Percentiles rank a stretch among this genome's conserved stretches.
Conservation (phyloP, 2,329 filamentous ascomycete species). For the Cytospora piceicola region DNA sequence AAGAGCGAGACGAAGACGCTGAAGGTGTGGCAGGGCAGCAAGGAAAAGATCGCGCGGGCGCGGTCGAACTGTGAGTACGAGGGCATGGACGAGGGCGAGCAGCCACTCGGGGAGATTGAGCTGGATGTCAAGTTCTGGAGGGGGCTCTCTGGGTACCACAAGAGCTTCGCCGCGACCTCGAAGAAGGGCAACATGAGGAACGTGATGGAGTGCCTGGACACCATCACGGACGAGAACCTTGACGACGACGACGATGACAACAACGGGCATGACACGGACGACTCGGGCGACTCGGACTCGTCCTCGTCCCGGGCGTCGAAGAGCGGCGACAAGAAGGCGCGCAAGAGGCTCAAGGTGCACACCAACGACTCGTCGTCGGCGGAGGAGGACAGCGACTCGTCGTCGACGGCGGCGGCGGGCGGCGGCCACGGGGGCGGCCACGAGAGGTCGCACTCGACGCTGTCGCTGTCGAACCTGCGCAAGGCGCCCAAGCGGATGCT, state of each 20-base stretch:
- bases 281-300: conserved; percentile 33
- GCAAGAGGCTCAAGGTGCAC: conserved; percentile 29
- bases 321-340: conserved; percentile 26
- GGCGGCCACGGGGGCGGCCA: conserved; percentile 42
- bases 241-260: conserved; percentile 34
- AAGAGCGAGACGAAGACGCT: conserved; percentile 62
- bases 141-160: conserved; percentile 64
- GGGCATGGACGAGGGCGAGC: conserved; percentile 57
- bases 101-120: conserved; percentile 60
- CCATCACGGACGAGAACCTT: conserved; percentile 60
- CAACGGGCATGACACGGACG: conserved; percentile 11
- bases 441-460: conserved; percentile 22
- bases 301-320: conserved; percentile 20
- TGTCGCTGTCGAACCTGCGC: conserved; percentile 36
- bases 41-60: conserved; percentile 48
- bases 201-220: conserved; percentile 68
- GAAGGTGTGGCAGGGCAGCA: conserved; percentile 68
- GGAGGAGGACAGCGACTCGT: conserved; percentile 34
- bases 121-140: conserved; percentile 63
- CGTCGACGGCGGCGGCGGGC: conserved; percentile 37
- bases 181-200: conserved; percentile 58
- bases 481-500: conserved; percentile 38
- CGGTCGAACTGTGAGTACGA: conserved; percentile 41
- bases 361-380: conserved; percentile 32
- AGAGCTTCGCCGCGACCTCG: conserved; percentile 52